These are phyloP conservation scores for Verticillium klebahnii DNA, from an alignment of 2,329 filamentous ascomycete genomes.

Conservation along the genomic window DNA sequence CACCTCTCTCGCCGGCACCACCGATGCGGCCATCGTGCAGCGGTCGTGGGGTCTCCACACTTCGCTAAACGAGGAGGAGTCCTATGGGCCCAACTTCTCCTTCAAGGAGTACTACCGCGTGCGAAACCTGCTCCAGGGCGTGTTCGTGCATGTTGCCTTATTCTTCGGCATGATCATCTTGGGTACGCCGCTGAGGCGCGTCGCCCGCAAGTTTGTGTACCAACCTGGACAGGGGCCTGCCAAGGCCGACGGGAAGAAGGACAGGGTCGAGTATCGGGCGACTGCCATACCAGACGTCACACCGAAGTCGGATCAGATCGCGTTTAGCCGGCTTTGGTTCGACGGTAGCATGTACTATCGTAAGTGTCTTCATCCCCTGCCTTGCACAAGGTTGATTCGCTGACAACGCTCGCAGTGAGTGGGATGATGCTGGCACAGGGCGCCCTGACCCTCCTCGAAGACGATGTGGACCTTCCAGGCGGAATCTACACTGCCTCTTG, in stretches of 20 bases:
- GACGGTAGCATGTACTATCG: slow-evolving; percentile 61
- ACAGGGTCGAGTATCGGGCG: slow-evolving; percentile 59
- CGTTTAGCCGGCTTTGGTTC: slow-evolving; percentile 50
- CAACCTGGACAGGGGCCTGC: slow-evolving; percentile 52
- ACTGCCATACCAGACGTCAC: slow-evolving; percentile 57
- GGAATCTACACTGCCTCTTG: slow-evolving; percentile 70
- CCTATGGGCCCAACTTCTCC: slow-evolving; percentile 58
- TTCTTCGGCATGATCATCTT: slow-evolving; percentile 38
- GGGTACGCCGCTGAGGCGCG: slow-evolving; percentile 37
- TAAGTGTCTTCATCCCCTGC: slow-evolving; percentile 37
- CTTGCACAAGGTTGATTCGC: background rate
- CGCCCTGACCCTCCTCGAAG: slow-evolving; percentile 60
- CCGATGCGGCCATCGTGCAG: slow-evolving; percentile 52
- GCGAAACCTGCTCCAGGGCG: slow-evolving; percentile 43
- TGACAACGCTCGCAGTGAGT: slow-evolving; percentile 47
- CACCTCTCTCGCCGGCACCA: slow-evolving; percentile 42
- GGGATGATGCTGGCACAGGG: slow-evolving; percentile 60
- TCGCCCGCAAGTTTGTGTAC: slow-evolving; percentile 38
- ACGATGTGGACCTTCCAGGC: slow-evolving; percentile 55
- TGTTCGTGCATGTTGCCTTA: slow-evolving; percentile 45
- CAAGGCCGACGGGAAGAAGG: slow-evolving; percentile 48
- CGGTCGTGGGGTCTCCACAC: slow-evolving; percentile 58
- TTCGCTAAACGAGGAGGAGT: slow-evolving; percentile 36
- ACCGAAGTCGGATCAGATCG: slow-evolving; percentile 39
- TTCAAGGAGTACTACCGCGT: slow-evolving; percentile 51